Evolutionary conservation across 148 eudicot species (phyloP), one percentile per base, ranked within the genome.

Genomic region (Amaranthus cruentus): DNA sequence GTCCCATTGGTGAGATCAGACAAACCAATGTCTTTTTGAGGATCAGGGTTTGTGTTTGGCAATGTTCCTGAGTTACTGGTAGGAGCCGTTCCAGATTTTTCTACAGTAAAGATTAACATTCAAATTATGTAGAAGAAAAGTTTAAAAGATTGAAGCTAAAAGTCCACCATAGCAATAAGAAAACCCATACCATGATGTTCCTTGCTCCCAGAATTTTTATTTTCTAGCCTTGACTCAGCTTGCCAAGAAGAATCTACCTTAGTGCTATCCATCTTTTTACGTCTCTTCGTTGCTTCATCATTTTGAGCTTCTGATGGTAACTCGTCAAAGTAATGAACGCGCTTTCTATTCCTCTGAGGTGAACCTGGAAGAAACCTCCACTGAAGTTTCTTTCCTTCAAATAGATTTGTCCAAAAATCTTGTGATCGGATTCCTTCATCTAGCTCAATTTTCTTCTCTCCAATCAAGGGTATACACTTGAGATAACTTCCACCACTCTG

Each of bases 261-360:
- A 66, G 78, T 69, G 44, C 52, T 54, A 9, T 68, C 83, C 62
- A 56, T 62, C 82, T 87, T 87, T 80, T 74, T 83, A 49, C 79
- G 84, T 79, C 80, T 87, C 81, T 79, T 85, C 70, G 54, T 50
- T 58, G 70, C 58, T 57, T 85, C 88, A 78, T 74, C 85, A 71
- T 9, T 80, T 56, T 84, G 78, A 78, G n/a, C 49, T 52, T 76
- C 80, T 18, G 77, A 47, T 10, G 76, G 52, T 55, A 80, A 50
- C 7, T 65, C 81, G 53, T 74, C 83, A 77, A 70, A 75, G 82
- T 87, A 74, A 44, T 80, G 82, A 72, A 79, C 88, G 62, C 93
- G 86, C 81, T 91, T 94, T 80, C 98, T 85, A 73, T 78, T 90
- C 79, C 98, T 83, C 67, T 82, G 90, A 68, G 82, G 64, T 69